Evolutionary conservation across 1,284 basidiomycete genomes (phyloP), one percentile per base, ranked within the genome.

Genomic region (Ustilago trichophora): DNA sequence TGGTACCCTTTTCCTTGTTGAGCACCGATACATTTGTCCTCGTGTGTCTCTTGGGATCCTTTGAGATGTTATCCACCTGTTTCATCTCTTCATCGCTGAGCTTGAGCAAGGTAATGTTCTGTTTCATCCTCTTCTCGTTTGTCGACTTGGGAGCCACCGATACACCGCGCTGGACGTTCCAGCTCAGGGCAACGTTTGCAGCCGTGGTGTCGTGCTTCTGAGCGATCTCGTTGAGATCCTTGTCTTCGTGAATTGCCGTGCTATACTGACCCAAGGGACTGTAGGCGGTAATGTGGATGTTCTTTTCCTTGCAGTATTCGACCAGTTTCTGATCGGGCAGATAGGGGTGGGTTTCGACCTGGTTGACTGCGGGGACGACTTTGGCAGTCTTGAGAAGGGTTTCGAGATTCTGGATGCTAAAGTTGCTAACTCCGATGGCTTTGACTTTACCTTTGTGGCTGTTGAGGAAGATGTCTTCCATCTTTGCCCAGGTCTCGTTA

Each of bases 191-290:
- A 22, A 91, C 84, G 57, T 90, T 88, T 3, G 88, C 84, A 2
- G 87, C 84, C 34, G 86, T 82, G 31, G 89, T 82, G 6, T 81
- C 81, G 80, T 90, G 84, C 80, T 78, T 75, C 44, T 84, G 76
- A 5, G 89, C 90, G 52, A 92, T 85, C 60, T 84, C 84, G n/a
- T 83, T 64, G 13, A 91, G 87, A 15, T 85, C 85, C 46, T 88
- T 86, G 77, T 94, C 91, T 15, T 82, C 81, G 50, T 91, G 82
- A n/a, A 93, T 83, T 2, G 90, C 89, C 4, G 89, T 88, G 73
- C 88, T 86, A 7, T 88, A 87, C 16, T 89, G 91, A 6, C 91
- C 91, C 25, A 93, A 86, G 4, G 92, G 92, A 9, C 89, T 91
- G 82, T 92, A 93, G 0, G 91, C 91, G 80, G 92, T 86, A 0